Evolutionary conservation across 2,329 filamentous ascomycete genomes (phyloP).

Genomic region (Fusarium sambucinum): DNA sequence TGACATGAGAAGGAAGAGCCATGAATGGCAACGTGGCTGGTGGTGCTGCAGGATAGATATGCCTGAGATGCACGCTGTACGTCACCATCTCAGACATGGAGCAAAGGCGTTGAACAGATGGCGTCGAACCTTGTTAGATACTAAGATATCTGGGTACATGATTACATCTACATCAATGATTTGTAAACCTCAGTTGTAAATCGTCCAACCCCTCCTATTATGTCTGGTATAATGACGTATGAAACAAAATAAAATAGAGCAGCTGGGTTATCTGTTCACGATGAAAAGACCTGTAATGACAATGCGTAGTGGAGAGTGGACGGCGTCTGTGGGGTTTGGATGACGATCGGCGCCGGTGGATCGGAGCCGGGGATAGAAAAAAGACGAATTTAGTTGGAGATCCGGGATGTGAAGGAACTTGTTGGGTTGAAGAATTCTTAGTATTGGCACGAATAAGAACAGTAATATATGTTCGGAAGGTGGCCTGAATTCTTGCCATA

Average conservation of each 20-base stretch:
- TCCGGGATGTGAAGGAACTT: conserved; percentile 1
- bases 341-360: conserved; percentile 39
- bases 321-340: conserved; percentile 29
- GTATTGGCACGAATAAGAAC: not conserved
- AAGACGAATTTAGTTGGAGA: conserved; percentile 31
- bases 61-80: conserved; percentile 16
- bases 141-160: too few relatives aligned
- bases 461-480: conserved; percentile 4
- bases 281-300: not conserved
- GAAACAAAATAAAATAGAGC: conserved; percentile 26
- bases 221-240: conserved; percentile 20
- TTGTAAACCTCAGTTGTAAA: not conserved
- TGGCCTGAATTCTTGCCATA: not conserved
- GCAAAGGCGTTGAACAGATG: conserved; percentile 15
- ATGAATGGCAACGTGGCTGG: conserved; percentile 36
- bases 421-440: not conserved
- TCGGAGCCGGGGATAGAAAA: conserved; percentile 33
- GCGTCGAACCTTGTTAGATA: not conserved
- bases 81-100: conserved; percentile 22
- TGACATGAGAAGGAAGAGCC: conserved; percentile 20
- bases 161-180: not conserved
- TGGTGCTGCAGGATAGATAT: conserved; percentile 22
- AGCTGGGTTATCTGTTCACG: conserved; percentile 1
- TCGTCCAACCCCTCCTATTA: not conserved
- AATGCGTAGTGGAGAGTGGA: conserved; percentile 22